phyloP scores from a whole-genome alignment of 352 stramenopile species.

The Phytopythium cucurbitacearum region DNA sequence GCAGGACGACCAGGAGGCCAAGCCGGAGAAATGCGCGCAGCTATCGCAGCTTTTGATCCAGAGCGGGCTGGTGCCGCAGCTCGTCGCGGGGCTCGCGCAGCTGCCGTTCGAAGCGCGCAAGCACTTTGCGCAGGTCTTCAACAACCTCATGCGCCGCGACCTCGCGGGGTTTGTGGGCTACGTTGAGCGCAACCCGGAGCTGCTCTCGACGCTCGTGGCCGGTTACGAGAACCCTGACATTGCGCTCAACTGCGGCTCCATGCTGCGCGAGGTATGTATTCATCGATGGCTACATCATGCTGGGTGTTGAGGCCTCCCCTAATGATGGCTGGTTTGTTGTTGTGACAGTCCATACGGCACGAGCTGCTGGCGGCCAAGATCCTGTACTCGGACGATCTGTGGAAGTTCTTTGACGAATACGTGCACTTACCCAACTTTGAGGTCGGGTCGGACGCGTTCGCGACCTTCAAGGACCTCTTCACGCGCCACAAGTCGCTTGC shows the following conservation, averaged over 20 bases:
- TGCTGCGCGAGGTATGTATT: constrained; percentile 76
- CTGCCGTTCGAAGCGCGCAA: constrained; percentile 87
- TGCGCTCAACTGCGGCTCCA: constrained; percentile 86
- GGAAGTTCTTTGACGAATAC: constrained; percentile 90
- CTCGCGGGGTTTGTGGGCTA: constrained; percentile 80
- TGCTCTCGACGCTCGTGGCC: constrained; percentile 73
- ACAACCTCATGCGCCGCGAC: constrained; percentile 88
- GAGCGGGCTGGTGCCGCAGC: constrained; percentile 60
- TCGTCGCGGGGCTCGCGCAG: constrained; percentile 59
- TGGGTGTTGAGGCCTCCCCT: not conserved
- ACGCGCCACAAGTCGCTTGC: constrained; percentile 85
- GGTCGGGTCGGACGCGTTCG: constrained; percentile 89
- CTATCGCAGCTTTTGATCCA: constrained; percentile 69
- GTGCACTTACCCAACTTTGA: constrained; percentile 92
- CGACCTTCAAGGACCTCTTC: constrained; percentile 87
- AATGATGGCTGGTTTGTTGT: not conserved
- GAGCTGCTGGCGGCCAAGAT: constrained; percentile 69
- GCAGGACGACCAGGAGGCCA: constrained; percentile 72
- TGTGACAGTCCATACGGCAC: constrained; percentile 66
- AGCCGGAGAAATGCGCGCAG: constrained; percentile 75
- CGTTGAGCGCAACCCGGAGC: constrained; percentile 58
- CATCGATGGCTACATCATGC: not conserved
- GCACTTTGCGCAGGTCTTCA: constrained; percentile 86
- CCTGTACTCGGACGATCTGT: constrained; percentile 77
- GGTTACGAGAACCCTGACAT: constrained; percentile 88